Conservation (phyloP, 345 rosid genomes). For the Brassica nigra region DNA sequence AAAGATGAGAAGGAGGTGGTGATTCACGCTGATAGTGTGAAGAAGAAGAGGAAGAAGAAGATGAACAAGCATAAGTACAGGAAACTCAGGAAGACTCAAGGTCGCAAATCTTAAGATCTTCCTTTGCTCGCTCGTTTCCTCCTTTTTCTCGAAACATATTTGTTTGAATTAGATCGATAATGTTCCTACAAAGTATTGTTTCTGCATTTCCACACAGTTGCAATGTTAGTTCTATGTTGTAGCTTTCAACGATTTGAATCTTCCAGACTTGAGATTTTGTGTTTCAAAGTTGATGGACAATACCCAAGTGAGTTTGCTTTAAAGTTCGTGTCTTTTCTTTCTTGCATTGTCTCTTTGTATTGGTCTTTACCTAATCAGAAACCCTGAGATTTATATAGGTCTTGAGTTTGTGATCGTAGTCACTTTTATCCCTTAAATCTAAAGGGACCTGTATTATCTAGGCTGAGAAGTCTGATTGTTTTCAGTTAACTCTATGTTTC, state of each 20-base stretch:
- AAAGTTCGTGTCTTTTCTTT: not conserved
- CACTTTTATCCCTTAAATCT: not conserved
- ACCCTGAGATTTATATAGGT: not conserved
- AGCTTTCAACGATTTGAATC: not conserved
- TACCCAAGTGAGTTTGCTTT: constrained; percentile 2
- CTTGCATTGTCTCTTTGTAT: not conserved
- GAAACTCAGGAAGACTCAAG: constrained; percentile 74
- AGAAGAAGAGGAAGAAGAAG: constrained; percentile 99
- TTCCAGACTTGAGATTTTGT: not conserved
- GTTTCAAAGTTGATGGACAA: not conserved
- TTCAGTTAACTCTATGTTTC: not conserved
- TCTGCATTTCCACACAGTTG: constrained; percentile 3
- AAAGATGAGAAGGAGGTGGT: constrained; percentile 17
- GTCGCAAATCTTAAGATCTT: constrained; percentile 47
- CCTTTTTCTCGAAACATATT: not conserved
- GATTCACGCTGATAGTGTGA: constrained; percentile 77
- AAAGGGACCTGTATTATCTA: not conserved
- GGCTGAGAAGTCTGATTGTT: not conserved
- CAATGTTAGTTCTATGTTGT: not conserved
- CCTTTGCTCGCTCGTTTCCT: not conserved
- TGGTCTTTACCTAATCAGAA: not conserved
- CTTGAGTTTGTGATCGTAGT: not conserved
- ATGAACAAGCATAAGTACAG: constrained; percentile 93
- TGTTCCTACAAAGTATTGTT: not conserved
- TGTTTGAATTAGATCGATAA: not conserved